Evolutionary conservation across 2,329 filamentous ascomycete species (phyloP).

Genomic region (Sclerotinia borealis): DNA sequence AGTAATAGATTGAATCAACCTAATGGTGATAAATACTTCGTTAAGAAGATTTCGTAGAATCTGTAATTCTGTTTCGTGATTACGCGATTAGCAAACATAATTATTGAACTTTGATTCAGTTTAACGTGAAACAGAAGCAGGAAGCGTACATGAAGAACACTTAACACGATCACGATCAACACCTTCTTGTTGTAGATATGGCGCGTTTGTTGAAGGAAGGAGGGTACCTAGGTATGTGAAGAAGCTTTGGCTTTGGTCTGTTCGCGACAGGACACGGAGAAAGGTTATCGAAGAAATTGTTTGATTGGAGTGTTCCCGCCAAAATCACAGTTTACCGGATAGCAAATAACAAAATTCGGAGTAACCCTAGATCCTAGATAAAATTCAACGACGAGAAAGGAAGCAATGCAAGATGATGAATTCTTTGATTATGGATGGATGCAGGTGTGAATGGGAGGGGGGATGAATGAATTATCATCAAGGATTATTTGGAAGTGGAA

Average conservation of each 20-base stretch:
- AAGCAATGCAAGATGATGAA: conserved; percentile 5
- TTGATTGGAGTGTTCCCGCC: background rate
- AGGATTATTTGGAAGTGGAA: background rate
- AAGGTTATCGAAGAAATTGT: background rate
- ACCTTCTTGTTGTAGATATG: background rate
- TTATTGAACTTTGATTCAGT: background rate
- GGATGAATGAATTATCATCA: background rate
- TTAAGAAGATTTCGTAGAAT: background rate
- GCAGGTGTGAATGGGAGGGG: background rate
- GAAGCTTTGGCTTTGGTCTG: background rate
- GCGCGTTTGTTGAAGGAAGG: conserved; percentile 1
- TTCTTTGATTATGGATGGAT: background rate
- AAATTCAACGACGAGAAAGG: background rate
- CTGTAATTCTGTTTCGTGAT: conserved; percentile 7
- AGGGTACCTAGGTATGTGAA: background rate
- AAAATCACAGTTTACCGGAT: background rate
- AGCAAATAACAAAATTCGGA: background rate
- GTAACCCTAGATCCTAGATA: background rate
- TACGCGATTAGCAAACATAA: conserved; percentile 4
- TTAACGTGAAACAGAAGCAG: background rate
- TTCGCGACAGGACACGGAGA: conserved; percentile 9
- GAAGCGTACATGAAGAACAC: background rate
- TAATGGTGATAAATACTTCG: background rate
- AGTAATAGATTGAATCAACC: background rate
- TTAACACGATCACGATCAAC: background rate